Conservation (phyloP, 2,329 filamentous ascomycete species). For the Epichloe festucae region DNA sequence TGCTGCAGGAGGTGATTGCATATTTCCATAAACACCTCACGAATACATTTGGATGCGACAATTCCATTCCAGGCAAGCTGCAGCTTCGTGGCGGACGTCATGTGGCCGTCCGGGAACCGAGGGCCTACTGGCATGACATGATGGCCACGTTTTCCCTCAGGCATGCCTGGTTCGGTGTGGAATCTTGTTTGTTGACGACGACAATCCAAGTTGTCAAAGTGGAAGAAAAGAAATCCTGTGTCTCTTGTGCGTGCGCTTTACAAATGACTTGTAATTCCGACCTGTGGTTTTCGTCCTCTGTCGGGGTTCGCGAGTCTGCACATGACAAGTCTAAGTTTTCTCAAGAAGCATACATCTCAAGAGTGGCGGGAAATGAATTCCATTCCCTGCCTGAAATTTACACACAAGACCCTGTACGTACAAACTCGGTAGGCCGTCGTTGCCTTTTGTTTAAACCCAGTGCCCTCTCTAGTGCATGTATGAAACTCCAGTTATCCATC, state of each 20-base stretch:
- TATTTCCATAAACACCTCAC: too few relatives aligned
- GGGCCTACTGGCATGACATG: not conserved
- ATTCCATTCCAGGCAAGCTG: not conserved
- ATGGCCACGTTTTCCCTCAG: not conserved
- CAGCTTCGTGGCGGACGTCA: slow-evolving; percentile 2
- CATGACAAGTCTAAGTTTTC: not conserved
- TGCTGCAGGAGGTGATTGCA: too few relatives aligned
- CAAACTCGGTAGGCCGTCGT: too few relatives aligned
- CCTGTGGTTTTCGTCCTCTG: not conserved
- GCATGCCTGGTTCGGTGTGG: too few relatives aligned
- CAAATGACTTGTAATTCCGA: not conserved
- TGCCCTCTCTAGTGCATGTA: too few relatives aligned
- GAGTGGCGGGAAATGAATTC: not conserved
- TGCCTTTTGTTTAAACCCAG: too few relatives aligned
- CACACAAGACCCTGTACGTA: not conserved
- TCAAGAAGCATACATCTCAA: not conserved
- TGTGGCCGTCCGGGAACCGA: slow-evolving; percentile 1
- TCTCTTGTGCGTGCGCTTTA: not conserved
- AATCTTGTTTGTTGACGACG: too few relatives aligned
- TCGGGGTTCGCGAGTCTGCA: not conserved
- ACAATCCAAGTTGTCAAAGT: too few relatives aligned
- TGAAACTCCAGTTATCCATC: too few relatives aligned
- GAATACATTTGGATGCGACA: too few relatives aligned
- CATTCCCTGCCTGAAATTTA: not conserved
- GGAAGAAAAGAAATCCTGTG: too few relatives aligned